A percentile compares a stretch with the other conserved stretches of the same genome.
phyloP scores from a whole-genome alignment of 176 grass and related monocot species.

The Cymbopogon citratus region DNA sequence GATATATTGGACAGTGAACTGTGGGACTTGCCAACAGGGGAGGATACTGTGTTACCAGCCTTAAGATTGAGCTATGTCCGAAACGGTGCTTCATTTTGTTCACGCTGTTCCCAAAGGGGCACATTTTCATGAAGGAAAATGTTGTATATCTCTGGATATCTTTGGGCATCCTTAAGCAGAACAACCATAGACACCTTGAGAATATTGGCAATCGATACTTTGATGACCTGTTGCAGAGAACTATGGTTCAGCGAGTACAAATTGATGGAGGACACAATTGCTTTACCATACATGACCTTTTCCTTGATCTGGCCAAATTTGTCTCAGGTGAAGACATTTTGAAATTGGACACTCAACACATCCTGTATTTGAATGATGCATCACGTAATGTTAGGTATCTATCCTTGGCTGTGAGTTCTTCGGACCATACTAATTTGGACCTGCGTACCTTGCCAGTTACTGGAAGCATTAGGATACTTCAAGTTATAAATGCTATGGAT shows the following conservation, averaged over 20 bases:
- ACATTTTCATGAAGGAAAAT: neutral
- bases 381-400: conserved; percentile 26
- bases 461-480: conserved; percentile 4
- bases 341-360: conserved; percentile 9
- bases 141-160: conserved; percentile 37
- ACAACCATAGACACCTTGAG: neutral
- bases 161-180: conserved; percentile 19
- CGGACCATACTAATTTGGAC: neutral
- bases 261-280: neutral
- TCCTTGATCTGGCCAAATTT: conserved; percentile 39
- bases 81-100: conserved; percentile 36
- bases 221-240: conserved; percentile 24
- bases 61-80: conserved; percentile 40
- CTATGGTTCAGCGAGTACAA: conserved; percentile 6
- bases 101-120: conserved; percentile 36
- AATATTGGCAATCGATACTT: conserved; percentile 12
- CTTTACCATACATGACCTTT: conserved; percentile 40
- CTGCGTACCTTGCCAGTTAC: neutral
- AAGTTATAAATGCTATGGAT: conserved; percentile 24
- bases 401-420: conserved; percentile 19
- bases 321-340: conserved; percentile 22
- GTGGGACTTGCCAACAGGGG: conserved; percentile 17
- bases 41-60: conserved; percentile 26
- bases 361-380: neutral
- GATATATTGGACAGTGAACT: conserved; percentile 36